Evolutionary conservation across 1,284 basidiomycete genomes (phyloP), one percentile per base, ranked within the genome.

Genomic region (Pascua guehoae): DNA sequence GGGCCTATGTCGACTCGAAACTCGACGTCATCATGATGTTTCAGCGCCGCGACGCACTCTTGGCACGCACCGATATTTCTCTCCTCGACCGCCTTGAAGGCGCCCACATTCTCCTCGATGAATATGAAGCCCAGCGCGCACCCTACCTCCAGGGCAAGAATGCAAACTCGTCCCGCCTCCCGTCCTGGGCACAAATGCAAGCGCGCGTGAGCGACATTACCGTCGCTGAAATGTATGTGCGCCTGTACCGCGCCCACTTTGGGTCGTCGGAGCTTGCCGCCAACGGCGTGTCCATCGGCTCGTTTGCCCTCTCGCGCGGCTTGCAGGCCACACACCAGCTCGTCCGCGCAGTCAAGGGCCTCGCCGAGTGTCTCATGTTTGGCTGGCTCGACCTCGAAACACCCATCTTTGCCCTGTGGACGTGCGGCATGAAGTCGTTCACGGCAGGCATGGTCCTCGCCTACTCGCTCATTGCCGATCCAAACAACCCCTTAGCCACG

Each of bases 121-220:
- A 43, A 7, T 49, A 38, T 15, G 36, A 42, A 14, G 46, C 43
- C 12, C 5, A 8, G 12, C 41, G 38, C 5, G 41, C 53, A 8
- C 40, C 24, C 5, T 42, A 54, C 37, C 17, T 42, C 9, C 51
- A 18, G 12, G 38, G 37, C 8, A 17, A 14, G 16, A 18, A 46
- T 15, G 32, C 44, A 69, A 78, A 57, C 46, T 67, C 1, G n/a
- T 53, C 12, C 69, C 76, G 36, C n/a, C 76, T 17, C 69, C 44
- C 42, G 56, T 1, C 56, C 56, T 38, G 64, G 73, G 42, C 18
- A 77, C 80, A 38, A 64, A 75, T 49, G 66, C 71, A 37, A 65
- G 64, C 49, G 58, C 75, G 43, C 55, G 60, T 54, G 69, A 69
- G 48, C 53, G 65, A 58, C 11, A 67, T 44, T 10, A 41, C 37